A percentile compares a stretch with the other conserved stretches of the same genome.
phyloP scores from a whole-genome alignment of 805 yeast species.

The Hanseniaspora vineae region DNA sequence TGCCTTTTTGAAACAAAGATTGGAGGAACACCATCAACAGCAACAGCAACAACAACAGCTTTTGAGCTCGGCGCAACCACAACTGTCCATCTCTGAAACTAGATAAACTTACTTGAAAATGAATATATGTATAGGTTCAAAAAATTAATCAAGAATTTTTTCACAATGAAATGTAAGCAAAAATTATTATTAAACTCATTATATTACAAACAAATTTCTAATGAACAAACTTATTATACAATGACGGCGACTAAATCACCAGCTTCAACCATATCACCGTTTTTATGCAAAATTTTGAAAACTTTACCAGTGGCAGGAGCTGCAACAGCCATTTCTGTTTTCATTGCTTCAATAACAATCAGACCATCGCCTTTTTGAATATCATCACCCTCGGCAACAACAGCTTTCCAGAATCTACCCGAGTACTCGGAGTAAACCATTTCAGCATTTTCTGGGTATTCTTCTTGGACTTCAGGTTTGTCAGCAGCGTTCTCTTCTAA shows the following conservation, averaged over 20 bases:
- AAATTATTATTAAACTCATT: too few relatives aligned
- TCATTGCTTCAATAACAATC: constrained; percentile 94
- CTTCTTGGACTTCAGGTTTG: constrained; percentile 27
- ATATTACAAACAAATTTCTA: neutral
- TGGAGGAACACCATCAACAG: neutral
- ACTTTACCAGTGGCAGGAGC: constrained; percentile 66
- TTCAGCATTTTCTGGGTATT: constrained; percentile 66
- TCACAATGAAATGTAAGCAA: too few relatives aligned
- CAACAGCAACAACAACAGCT: neutral
- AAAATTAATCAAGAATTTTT: too few relatives aligned
- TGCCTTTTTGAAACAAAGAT: constrained; percentile 11
- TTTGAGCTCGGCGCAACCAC: neutral
- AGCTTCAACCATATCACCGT: constrained; percentile 94
- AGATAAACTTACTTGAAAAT: too few relatives aligned
- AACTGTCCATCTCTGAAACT: too few relatives aligned
- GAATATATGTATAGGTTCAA: too few relatives aligned
- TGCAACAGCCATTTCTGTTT: constrained; percentile 86
- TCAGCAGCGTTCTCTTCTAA: constrained; percentile 41
- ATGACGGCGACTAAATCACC: constrained; percentile 89
- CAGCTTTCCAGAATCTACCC: constrained; percentile 94
- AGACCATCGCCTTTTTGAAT: constrained; percentile 69
- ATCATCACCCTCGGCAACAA: constrained; percentile 64
- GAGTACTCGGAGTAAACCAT: constrained; percentile 86
- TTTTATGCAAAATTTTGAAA: constrained; percentile 55
- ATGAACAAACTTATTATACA: constrained; percentile 24